A percentile compares a stretch with the other conserved stretches of the same genome.
Conservation (phyloP, 2,329 filamentous ascomycete genomes). For the Sporothrix schenckii region DNA sequence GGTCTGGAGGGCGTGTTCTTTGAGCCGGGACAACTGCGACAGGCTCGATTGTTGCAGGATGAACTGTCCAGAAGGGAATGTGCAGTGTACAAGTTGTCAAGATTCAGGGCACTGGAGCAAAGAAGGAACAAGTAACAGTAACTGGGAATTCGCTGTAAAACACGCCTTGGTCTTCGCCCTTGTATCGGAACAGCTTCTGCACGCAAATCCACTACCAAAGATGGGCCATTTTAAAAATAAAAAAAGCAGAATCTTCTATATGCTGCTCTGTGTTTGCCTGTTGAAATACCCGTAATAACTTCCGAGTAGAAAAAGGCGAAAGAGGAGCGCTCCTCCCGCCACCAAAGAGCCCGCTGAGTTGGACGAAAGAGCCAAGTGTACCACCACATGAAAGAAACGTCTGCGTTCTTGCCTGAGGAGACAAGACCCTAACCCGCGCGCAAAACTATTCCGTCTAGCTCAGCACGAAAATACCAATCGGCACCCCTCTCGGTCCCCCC, state of each 20-base stretch:
- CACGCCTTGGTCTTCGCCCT: not conserved
- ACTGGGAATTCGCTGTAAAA: not conserved
- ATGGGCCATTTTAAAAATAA: not conserved
- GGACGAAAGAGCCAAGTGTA: not conserved
- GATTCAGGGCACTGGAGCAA: not conserved
- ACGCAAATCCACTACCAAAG: not conserved
- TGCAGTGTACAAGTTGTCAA: not conserved
- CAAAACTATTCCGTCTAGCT: conserved; percentile 30
- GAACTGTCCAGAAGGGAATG: conserved; percentile 18
- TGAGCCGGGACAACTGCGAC: conserved; percentile 22
- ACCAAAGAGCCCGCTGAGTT: not conserved
- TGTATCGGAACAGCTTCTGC: not conserved
- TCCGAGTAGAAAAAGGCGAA: conserved; percentile 7
- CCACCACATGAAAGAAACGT: not conserved
- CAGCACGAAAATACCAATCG: conserved; percentile 30
- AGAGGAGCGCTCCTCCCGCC: not conserved
- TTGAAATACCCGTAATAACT: not conserved
- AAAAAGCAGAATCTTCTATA: not conserved
- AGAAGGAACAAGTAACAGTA: conserved; percentile 1
- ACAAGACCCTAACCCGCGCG: conserved; percentile 29
- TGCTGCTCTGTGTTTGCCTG: not conserved
- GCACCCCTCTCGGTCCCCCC: not conserved
- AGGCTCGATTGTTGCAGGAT: conserved; percentile 31
- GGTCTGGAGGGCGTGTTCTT: not conserved
- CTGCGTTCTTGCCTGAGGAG: conserved; percentile 7